phyloP scores from a whole-genome alignment of 495 filamentous ascomycete genomes.

The Mycothermus thermophilus region DNA sequence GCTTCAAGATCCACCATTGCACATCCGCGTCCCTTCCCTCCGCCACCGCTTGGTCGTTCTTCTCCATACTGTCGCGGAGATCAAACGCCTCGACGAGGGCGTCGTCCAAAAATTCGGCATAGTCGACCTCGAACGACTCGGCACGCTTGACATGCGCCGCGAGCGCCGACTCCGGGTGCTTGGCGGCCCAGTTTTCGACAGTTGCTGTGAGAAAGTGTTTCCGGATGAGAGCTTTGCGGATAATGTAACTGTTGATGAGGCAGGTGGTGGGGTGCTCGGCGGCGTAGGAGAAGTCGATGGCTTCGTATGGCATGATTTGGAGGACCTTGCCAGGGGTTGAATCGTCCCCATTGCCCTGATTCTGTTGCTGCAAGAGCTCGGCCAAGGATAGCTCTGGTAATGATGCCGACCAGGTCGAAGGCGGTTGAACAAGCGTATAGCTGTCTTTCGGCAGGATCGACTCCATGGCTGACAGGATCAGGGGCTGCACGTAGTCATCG shows the following conservation, averaged over 20 bases:
- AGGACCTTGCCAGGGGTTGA: conserved; percentile 40
- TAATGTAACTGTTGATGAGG: conserved; percentile 71
- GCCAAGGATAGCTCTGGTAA: conserved; percentile 19
- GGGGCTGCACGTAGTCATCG: conserved; percentile 70
- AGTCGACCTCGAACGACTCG: conserved; percentile 85
- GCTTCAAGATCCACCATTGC: conserved; percentile 98
- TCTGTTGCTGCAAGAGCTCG: conserved; percentile 17
- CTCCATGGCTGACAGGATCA: conserved; percentile 59
- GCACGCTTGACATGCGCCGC: conserved; percentile 53
- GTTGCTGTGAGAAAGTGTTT: conserved; percentile 86
- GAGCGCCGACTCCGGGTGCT: conserved; percentile 60
- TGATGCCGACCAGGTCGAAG: conserved; percentile 8
- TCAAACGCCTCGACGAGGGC: conserved; percentile 82
- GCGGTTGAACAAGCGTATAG: conserved; percentile 19
- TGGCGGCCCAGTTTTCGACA: conserved; percentile 63
- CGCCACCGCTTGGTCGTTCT: conserved; percentile 32
- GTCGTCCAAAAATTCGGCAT: conserved; percentile 91
- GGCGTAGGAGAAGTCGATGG: conserved; percentile 64
- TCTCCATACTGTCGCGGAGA: conserved; percentile 56
- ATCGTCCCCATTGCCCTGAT: too few relatives aligned
- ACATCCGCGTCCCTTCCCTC: conserved; percentile 5
- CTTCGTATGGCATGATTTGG: conserved; percentile 80
- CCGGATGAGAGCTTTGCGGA: conserved; percentile 92
- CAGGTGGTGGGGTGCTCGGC: conserved; percentile 43
- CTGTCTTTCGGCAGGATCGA: conserved; percentile 39